Conservation (phyloP, 139 green algal species). For the Dunaliella primolecta region DNA sequence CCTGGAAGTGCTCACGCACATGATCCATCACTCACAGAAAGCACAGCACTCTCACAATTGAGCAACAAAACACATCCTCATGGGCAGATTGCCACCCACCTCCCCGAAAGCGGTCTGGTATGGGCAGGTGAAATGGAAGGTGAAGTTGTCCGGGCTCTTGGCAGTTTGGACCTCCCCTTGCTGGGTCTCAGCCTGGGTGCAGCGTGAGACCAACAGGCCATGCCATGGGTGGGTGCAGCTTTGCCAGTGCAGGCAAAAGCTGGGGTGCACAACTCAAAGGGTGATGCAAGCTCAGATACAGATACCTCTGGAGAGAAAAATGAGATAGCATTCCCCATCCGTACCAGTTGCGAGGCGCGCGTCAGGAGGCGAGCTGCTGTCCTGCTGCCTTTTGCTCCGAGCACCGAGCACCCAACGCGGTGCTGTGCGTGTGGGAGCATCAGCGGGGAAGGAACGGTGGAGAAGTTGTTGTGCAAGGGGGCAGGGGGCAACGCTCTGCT, state of each 20-base stretch:
- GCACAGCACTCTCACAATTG: not conserved
- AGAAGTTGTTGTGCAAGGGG: too few species aligned
- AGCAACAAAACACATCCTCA: not conserved
- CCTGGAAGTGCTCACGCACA: too few species aligned
- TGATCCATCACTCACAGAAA: too few species aligned
- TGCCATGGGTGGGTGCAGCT: not conserved
- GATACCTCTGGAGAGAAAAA: not conserved
- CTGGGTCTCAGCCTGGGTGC: not conserved
- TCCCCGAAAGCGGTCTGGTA: not conserved
- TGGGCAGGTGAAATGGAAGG: not conserved
- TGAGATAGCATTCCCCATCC: not conserved
- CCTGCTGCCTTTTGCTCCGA: too few species aligned
- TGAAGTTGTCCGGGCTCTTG: not conserved
- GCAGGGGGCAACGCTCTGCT: too few species aligned
- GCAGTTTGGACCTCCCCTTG: not conserved
- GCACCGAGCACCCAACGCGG: too few species aligned
- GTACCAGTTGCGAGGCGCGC: not conserved
- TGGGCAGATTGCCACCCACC: not conserved
- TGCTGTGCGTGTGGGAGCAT: too few species aligned
- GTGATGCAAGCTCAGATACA: not conserved
- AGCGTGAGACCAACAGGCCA: not conserved
- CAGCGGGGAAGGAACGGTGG: too few species aligned
- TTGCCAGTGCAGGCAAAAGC: not conserved
- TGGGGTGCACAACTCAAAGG: too few species aligned
- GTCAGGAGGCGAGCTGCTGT: too few species aligned